Evolutionary conservation across 2,329 filamentous ascomycete species (phyloP), one percentile per base, ranked within the genome.

Genomic region (Elsinoe perseae): DNA sequence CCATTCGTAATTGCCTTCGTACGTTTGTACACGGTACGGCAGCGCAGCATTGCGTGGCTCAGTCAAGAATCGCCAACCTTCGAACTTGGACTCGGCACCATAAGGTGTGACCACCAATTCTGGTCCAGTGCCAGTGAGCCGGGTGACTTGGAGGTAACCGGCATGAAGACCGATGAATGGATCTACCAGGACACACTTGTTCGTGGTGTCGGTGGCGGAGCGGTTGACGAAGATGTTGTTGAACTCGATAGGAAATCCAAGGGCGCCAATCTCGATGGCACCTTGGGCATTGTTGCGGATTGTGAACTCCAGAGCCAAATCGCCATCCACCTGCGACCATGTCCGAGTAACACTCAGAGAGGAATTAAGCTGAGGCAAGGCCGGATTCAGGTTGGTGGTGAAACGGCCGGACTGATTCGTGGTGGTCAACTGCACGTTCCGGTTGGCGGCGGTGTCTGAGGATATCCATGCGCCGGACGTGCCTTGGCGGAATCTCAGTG

Each of bases 1-100:
- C 80, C 80, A 84, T 60, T 82, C 79, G 58, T 83, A 84, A 59
- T 80, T 75, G 0, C 80, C 80, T 61, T 84, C 80, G 58, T 80
- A 84, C 0, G 75, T 78, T 60, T 83, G 80, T 44, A 74, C 77
- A 4, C 69, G 71, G 62, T 82, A 82, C 0, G 27, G 50, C 3
- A 59, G 38, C 8, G 60, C 63, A 0, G 72, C 67, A 0, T 70
- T 67, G 23, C 71, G 70, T 1, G 70, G 65, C 63, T 83, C 80
- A 0, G 60, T 40, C 0, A 84, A 69, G 56, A 79, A 77, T 5
- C 77, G 69, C 66, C 80, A 83, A 1, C 77, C 80, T 62, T 83
- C 80, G 14, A 83, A 68, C 0, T 73, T 72, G 0, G 77, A 73
- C 3, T 68, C 71, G n/a, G 68, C 66, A 2, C 65, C 71, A 2